Evolutionary conservation across 78 protist genomes (phyloP).

Genomic region (Mastigamoeba balamuthi): DNA sequence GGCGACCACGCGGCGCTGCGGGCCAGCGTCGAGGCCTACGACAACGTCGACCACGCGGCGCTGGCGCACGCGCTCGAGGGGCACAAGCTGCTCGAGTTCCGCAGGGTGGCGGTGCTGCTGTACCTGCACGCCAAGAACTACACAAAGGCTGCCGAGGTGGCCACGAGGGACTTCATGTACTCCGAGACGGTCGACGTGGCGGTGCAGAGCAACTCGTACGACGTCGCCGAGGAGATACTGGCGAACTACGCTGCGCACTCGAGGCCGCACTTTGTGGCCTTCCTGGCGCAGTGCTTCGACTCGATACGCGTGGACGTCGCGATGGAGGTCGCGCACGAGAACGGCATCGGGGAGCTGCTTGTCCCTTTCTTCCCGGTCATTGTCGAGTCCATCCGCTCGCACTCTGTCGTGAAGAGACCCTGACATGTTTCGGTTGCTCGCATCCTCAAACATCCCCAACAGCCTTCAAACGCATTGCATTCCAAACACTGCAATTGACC

Average conservation of each 20-base stretch:
- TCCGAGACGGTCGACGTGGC: conserved; percentile 94
- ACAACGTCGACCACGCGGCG: conserved; percentile 76
- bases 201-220: conserved; percentile 69
- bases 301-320: conserved; percentile 85
- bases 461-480: no score
- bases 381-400: no score
- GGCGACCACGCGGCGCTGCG: conserved; percentile 90
- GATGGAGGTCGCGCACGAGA: conserved; percentile 95
- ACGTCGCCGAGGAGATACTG: conserved; percentile 81
- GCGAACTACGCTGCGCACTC: conserved; percentile 68
- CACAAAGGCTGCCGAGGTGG: conserved; percentile 76
- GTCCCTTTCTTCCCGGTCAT: no score
- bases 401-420: no score
- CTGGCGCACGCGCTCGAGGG: conserved; percentile 84
- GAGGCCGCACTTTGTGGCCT: conserved; percentile 86
- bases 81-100: conserved; percentile 91
- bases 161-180: conserved; percentile 89
- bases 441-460: no score
- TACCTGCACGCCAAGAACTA: conserved; percentile 69
- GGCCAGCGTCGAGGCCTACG: conserved; percentile 59
- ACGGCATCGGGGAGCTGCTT: conserved; percentile 82
- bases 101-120: conserved; percentile 89
- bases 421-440: no score
- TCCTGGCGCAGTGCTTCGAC: conserved; percentile 91
- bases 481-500: no score